A percentile compares a stretch with the other conserved stretches of the same genome.
Evolutionary conservation across 306 rosid species (phyloP).

Genomic region (Lupinus albus): DNA sequence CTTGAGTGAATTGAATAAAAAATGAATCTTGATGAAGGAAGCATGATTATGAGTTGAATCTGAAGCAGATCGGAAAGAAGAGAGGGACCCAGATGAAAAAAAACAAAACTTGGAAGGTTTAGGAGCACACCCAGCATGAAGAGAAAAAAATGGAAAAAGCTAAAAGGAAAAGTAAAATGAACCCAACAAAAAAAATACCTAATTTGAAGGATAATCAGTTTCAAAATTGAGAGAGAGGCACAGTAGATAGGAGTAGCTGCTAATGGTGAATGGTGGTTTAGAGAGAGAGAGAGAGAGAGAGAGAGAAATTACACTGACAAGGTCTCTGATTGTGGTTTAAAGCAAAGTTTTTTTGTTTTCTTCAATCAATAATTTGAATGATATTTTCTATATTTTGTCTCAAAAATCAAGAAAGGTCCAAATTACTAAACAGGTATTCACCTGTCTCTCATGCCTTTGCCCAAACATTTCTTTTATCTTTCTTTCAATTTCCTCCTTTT

Average conservation of each 20-base stretch:
- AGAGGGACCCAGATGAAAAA: conserved; percentile 55
- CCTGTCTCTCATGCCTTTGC: too few species aligned
- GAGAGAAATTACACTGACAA: conserved; percentile 4
- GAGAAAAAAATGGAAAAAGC: conserved; percentile 15
- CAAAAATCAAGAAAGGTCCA: conserved; percentile 56
- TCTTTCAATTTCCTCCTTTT: too few species aligned
- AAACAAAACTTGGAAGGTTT: conserved; percentile 40
- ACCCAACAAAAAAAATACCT: conserved; percentile 59
- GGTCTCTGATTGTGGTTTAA: conserved; percentile 9
- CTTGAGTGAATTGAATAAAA: conserved; percentile 44
- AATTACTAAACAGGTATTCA: conserved; percentile 33
- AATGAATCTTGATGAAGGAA: conserved; percentile 58
- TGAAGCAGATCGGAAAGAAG: conserved; percentile 65
- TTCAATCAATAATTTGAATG: conserved; percentile 51
- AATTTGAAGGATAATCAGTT: conserved; percentile 53
- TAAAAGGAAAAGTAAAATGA: conserved; percentile 53
- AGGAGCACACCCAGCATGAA: conserved; percentile 27
- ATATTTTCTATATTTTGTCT: conserved; percentile 55
- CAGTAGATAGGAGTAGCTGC: conserved; percentile 28
- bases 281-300: too few species aligned
- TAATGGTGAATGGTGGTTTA: too few species aligned
- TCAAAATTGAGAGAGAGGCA: conserved; percentile 41
- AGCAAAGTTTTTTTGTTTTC: conserved; percentile 39
- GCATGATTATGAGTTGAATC: conserved; percentile 42
- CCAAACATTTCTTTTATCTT: too few species aligned